Evolutionary conservation across 2,329 filamentous ascomycete genomes (phyloP).

Genomic region (Monosporascus sp.): DNA sequence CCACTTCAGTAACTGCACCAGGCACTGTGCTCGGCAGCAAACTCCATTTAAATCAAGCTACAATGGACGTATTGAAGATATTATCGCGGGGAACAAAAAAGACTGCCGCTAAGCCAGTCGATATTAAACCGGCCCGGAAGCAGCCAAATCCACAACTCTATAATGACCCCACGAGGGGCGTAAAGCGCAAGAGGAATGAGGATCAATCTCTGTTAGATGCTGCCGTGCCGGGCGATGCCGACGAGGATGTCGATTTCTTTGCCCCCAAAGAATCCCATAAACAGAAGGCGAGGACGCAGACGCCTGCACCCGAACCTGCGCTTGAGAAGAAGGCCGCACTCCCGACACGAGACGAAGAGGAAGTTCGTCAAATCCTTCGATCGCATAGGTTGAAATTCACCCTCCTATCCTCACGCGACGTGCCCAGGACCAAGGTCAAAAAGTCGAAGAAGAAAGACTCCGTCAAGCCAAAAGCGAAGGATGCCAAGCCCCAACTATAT

Average conservation of each 20-base stretch:
- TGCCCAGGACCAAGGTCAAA: slow-evolving; percentile 40
- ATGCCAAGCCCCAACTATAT: slow-evolving; percentile 59
- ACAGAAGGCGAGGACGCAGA: slow-evolving; percentile 13
- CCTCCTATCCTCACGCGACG: slow-evolving; percentile 54
- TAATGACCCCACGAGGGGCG: slow-evolving; percentile 45
- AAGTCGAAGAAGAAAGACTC: slow-evolving; percentile 51
- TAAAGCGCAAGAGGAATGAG: slow-evolving; percentile 53
- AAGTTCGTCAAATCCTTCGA: slow-evolving; percentile 68
- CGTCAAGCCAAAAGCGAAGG: slow-evolving; percentile 40
- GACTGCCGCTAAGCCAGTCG: slow-evolving; percentile 34
- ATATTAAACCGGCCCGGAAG: slow-evolving; percentile 32
- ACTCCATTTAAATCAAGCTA: slow-evolving; percentile 1
- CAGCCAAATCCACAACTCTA: slow-evolving; percentile 65
- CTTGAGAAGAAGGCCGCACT: slow-evolving; percentile 18
- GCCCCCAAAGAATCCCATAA: slow-evolving; percentile 38
- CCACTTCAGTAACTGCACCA: too few relatives aligned
- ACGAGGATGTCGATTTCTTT: slow-evolving; percentile 54
- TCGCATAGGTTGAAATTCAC: slow-evolving; percentile 83
- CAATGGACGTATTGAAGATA: slow-evolving; percentile 69
- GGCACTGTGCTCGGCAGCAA: not conserved
- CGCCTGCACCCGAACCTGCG: slow-evolving; percentile 10
- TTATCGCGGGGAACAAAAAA: slow-evolving; percentile 65
- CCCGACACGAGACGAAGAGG: slow-evolving; percentile 56
- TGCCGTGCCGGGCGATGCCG: slow-evolving; percentile 26
- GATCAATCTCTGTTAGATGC: slow-evolving; percentile 23